These are phyloP conservation scores for Saccharomyces jurei DNA, from an alignment of 805 yeast species.

Conservation along the genomic window DNA sequence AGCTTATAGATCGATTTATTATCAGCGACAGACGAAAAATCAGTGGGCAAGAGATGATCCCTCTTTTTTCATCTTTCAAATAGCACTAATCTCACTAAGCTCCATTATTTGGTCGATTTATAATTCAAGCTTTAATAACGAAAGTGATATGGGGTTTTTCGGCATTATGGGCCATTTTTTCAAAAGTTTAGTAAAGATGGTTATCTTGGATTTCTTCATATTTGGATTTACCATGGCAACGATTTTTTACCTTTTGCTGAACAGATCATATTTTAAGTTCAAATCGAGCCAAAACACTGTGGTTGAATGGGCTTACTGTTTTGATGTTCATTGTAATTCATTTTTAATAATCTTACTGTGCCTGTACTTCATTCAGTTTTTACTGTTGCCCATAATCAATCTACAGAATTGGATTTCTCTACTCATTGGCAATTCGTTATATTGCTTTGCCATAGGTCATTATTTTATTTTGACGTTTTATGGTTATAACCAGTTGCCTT, in stretches of 20 bases:
- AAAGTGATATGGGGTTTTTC: not conserved
- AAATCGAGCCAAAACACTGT: constrained; percentile 15
- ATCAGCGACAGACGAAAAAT: constrained; percentile 70
- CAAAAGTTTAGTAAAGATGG: constrained; percentile 72
- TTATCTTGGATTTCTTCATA: constrained; percentile 68
- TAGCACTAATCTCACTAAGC: constrained; percentile 57
- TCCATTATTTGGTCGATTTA: constrained; percentile 90
- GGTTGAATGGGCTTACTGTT: constrained; percentile 87
- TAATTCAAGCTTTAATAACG: constrained; percentile 43
- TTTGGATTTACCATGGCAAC: constrained; percentile 66
- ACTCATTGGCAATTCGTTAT: constrained; percentile 70
- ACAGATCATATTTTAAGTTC: constrained; percentile 48
- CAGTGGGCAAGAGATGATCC: constrained; percentile 92
- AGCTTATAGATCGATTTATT: constrained; percentile 74
- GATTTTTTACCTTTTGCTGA: constrained; percentile 62
- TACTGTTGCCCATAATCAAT: constrained; percentile 63
- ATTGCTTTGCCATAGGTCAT: constrained; percentile 64
- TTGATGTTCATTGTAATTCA: constrained; percentile 91
- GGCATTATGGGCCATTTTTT: constrained; percentile 37
- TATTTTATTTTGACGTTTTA: constrained; percentile 76
- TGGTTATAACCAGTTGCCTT: constrained; percentile 78
- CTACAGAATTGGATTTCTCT: constrained; percentile 58
- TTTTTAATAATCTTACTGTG: constrained; percentile 72
- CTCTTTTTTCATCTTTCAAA: constrained; percentile 66
- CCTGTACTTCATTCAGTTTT: constrained; percentile 65